A percentile compares a stretch with the other conserved stretches of the same genome.
Conservation (phyloP, 1,284 basidiomycete genomes). For the Sphaerobolus stellatus region DNA sequence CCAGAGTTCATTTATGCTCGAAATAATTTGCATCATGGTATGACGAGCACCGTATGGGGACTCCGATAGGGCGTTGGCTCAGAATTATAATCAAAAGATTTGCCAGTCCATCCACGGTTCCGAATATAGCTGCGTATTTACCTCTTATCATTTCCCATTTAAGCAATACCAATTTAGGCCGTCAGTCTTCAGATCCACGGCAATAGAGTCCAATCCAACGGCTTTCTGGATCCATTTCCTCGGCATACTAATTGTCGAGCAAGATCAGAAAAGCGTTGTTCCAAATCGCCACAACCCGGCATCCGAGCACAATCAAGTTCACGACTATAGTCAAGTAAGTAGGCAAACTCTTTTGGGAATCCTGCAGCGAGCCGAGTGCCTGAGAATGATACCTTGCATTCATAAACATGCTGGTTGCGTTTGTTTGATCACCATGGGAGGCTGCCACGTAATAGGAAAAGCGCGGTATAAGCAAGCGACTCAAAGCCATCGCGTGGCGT, state of each 20-base stretch:
- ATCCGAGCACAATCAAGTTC: not conserved
- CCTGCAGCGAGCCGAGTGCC: not conserved
- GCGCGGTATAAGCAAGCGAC: not conserved
- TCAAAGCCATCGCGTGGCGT: not conserved
- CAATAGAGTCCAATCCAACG: not conserved
- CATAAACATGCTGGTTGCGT: not conserved
- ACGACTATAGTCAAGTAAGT: not conserved
- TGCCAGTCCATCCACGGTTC: too few relatives aligned
- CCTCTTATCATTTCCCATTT: too few relatives aligned
- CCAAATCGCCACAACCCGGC: not conserved
- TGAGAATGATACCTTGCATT: not conserved
- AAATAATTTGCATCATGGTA: too few relatives aligned
- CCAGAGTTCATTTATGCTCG: too few relatives aligned
- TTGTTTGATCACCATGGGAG: slow-evolving; percentile 40
- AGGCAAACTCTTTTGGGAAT: not conserved
- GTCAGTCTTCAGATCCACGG: too few relatives aligned
- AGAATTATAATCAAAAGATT: too few relatives aligned
- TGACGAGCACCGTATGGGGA: too few relatives aligned
- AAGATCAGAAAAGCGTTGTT: not conserved
- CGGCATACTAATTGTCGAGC: not conserved
- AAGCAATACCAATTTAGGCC: too few relatives aligned
- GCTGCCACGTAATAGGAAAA: slow-evolving; percentile 38
- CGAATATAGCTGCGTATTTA: too few relatives aligned
- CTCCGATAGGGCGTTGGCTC: too few relatives aligned
- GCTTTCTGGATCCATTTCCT: not conserved